Evolutionary conservation across 176 grass and related monocot species (phyloP).

Genomic region (Carex scoparia): DNA sequence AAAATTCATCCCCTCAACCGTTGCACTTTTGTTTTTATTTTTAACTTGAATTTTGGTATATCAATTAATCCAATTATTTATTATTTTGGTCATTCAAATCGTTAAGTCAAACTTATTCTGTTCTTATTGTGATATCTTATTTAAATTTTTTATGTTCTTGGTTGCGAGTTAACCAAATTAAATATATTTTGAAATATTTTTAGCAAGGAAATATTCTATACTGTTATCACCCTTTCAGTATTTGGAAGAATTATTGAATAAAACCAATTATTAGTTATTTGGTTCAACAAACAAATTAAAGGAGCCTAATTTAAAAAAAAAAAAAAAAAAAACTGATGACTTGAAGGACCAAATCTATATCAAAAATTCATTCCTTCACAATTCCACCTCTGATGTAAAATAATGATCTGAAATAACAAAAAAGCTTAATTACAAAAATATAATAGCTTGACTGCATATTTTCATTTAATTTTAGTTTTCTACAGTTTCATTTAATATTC

Average conservation of each 20-base stretch:
- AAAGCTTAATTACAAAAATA: no score
- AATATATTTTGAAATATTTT: background rate
- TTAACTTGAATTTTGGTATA: background rate
- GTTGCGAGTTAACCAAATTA: background rate
- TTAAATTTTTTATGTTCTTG: background rate
- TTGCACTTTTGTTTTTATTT: background rate
- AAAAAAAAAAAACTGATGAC: background rate
- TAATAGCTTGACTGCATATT: no score
- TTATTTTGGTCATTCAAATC: background rate
- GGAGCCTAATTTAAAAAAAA: background rate
- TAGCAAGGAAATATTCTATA: background rate
- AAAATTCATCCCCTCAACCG: background rate
- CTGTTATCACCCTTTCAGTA: background rate
- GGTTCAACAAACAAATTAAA: background rate
- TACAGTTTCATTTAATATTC: no score
- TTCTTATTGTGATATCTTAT: background rate
- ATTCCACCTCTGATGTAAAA: no score
- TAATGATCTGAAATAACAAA: no score
- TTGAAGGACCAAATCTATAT: background rate
- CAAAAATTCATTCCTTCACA: no score
- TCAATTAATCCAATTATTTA: background rate
- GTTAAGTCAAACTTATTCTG: background rate
- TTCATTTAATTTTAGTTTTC: no score
- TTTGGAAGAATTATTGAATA: background rate
- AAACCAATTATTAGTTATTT: background rate